Evolutionary conservation across 306 rosid genomes (phyloP).

Genomic region (Cucurbita argyrosperma): DNA sequence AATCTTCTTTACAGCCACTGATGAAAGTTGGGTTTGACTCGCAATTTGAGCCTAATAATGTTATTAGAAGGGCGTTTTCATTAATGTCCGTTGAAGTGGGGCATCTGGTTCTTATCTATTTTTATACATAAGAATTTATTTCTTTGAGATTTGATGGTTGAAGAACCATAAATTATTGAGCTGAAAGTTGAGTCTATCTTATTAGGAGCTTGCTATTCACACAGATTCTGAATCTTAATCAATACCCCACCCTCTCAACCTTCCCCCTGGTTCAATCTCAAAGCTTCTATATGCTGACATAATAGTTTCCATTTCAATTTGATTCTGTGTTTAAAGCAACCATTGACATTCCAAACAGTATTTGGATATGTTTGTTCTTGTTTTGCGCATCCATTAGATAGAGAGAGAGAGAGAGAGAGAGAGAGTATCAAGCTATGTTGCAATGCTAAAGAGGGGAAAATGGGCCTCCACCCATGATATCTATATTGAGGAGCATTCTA

Average conservation of each 20-base stretch:
- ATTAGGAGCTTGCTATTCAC: neutral
- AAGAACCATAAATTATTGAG: constrained; percentile 8
- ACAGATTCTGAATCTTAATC: constrained; percentile 3
- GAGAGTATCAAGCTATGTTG: neutral
- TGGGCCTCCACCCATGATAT: constrained; percentile 3
- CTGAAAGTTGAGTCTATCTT: neutral
- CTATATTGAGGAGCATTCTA: neutral
- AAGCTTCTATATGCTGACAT: neutral
- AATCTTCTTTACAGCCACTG: neutral
- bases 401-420: neutral
- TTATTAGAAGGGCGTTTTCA: neutral
- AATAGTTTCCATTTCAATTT: neutral
- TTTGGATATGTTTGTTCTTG: constrained; percentile 1
- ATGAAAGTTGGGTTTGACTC: constrained; percentile 1
- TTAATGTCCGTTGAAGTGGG: constrained; percentile 4
- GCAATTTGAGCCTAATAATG: neutral
- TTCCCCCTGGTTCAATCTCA: neutral
- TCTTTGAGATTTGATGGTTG: constrained; percentile 1
- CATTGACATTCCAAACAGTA: constrained; percentile 1
- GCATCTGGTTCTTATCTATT: constrained; percentile 9
- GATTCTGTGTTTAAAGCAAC: neutral
- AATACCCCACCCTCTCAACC: neutral
- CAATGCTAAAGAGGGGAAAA: neutral
- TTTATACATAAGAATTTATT: neutral
- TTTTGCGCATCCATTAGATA: neutral